Base-by-base conservation (phyloP, 306 rosid genomes). In the Vigna hirtella region DNA sequence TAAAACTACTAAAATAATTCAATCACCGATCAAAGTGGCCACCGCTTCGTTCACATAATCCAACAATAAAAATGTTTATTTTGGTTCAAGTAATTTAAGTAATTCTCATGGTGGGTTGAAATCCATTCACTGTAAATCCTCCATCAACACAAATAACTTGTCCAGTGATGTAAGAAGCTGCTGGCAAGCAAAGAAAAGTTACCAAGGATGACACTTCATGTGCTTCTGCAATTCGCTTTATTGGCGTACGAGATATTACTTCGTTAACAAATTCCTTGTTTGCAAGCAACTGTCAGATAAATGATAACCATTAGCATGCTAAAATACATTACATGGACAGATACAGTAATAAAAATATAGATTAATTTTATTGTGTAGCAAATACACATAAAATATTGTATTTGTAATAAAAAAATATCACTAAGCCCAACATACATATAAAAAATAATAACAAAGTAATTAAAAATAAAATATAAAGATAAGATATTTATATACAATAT, bases 111-210 rank as follows among this genome's bases (percentile, higher is more conserved):
- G 59, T 77, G 66, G 89, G 83, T 28, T 73, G 79, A 84, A 93
- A 91, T 17, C 92, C 87, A 85, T 90, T 84, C 9, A 51, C 96
- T 61, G 90, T 88, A 51, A 86, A 74, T 49, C 97, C 97, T 75
- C 98, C 97, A 77, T 93, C 97, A 48, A 93, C 97, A 52, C 88
- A 79, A 53, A 93, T 70, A 66, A 87, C 58, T 78, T 93, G 97
- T 49, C 97, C 96, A 40, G 92, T 91, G 76, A 93, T 91, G 83
- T 93, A 93, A 64, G 98, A 90, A 11, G 98, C 93, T 16, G 97
- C 91, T 3, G 97, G 97, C 14, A 93, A 84, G 79, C 94, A 93
- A 69, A 93, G 97, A 81, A 86, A 91, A 42, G 89, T 77, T n/a
- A 90, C 98, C 93, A 93, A 68, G 14, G 97, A 86, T 14, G 98